Base-by-base conservation (phyloP, 2,329 filamentous ascomycete genomes). In the Colletotrichum ledebouriae region DNA sequence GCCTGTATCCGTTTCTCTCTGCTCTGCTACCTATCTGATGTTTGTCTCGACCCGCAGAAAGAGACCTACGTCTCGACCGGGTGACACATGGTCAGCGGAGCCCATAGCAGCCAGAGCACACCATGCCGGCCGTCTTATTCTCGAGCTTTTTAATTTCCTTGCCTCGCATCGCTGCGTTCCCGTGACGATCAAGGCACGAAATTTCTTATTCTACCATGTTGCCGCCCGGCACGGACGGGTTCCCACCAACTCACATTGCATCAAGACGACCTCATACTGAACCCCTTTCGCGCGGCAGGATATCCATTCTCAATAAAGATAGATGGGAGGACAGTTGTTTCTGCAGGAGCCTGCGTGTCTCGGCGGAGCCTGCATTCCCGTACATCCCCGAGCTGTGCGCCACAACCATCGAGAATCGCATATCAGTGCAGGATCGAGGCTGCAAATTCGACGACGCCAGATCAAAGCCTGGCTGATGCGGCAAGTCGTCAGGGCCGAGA, bases 301-400 rank as follows among this genome's bases (percentile, higher is more conserved):
- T 33, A 4, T 46, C 44, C n/a, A n/a, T 33, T 39, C n/a, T 34
- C 60, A 67, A 67, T 52, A 39, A 33, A 1, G 25, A 25, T 25
- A 25, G 25, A 37, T 25, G 37, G 39, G 52, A 13, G 64, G 44
- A 17, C 20, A 41, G 22, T 42, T 22, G 53, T 39, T 62, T 59
- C 61, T 69, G 66, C 66, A 62, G 46, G 59, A 49, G 20, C 41
- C 42, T 63, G 59, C 64, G 61, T 66, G 66, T 55, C 61, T 66
- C 66, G 61, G 66, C 46, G 61, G 62, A 59, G 49, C 34, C 22
- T 34, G 61, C 61, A 66, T 69, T 56, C 25, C 61, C 66, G 42
- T 55, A 49, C 66, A 42, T 56, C 34, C 55, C 56, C 66, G 55
- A 59, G 53, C 59, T 68, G 65, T 15, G 22, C 34, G 41, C 47